Percentiles rank a stretch among this genome's conserved stretches.
Evolutionary conservation across 108 stramenopile genomes (phyloP).

Genomic region (Skeletonema costatum): DNA sequence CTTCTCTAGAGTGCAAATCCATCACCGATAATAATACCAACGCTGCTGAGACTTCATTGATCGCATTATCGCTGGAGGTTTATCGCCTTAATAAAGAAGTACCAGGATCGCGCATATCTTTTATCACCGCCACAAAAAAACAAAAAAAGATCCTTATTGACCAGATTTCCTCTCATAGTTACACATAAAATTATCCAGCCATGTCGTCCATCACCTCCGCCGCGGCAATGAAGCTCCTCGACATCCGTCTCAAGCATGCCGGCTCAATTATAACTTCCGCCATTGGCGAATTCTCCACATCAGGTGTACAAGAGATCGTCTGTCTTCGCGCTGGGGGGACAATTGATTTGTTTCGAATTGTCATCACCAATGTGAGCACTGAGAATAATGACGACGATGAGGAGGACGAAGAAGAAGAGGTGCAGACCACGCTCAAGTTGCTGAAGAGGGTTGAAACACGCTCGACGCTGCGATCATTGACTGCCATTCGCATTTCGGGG

Average conservation of each 20-base stretch:
- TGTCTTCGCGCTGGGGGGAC: conserved; percentile 72
- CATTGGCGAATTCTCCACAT: conserved; percentile 71
- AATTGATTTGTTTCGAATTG: conserved; percentile 68
- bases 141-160: too few species aligned
- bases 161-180: too few species aligned
- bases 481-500: conserved; percentile 79
- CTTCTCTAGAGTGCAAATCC: too few species aligned
- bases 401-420: conserved; percentile 55
- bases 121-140: too few species aligned
- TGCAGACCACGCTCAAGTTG: conserved; percentile 57
- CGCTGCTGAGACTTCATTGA: too few species aligned
- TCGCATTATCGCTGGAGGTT: too few species aligned
- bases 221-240: conserved; percentile 70
- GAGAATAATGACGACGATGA: conserved; percentile 34
- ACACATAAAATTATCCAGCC: neutral
- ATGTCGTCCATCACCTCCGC: conserved; percentile 45
- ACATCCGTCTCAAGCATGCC: conserved; percentile 74
- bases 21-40: too few species aligned
- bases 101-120: too few species aligned
- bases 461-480: conserved; percentile 69
- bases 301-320: conserved; percentile 57
- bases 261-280: conserved; percentile 56
- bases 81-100: too few species aligned
- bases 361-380: conserved; percentile 14
- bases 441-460: conserved; percentile 75